Evolutionary conservation across 805 yeast genomes (phyloP).

Genomic region (Tetrapisispora phaffii): DNA sequence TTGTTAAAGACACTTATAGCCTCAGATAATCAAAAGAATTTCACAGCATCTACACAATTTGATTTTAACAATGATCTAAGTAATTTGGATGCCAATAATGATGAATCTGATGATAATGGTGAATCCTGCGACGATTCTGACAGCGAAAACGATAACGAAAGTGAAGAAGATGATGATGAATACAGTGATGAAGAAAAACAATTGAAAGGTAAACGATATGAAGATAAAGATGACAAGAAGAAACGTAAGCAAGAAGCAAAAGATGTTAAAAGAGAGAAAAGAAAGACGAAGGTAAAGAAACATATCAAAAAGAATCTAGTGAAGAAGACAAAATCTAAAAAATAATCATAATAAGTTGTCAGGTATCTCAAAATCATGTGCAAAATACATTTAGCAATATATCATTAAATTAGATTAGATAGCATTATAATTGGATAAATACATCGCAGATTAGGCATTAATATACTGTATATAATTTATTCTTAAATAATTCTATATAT

Average conservation of each 20-base stretch:
- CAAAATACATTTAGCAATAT: not conserved
- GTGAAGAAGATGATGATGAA: constrained; percentile 31
- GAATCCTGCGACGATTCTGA: constrained; percentile 24
- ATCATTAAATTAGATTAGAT: not conserved
- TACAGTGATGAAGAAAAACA: constrained; percentile 31
- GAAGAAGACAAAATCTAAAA: constrained; percentile 40
- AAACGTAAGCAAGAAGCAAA: constrained; percentile 68
- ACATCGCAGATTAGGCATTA: no score
- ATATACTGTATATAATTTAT: no score
- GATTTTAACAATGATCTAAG: constrained; percentile 18
- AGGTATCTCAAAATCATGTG: not conserved
- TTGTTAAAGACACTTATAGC: constrained; percentile 58
- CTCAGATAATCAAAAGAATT: constrained; percentile 28
- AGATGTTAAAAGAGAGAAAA: constrained; percentile 65
- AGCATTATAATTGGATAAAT: not conserved
- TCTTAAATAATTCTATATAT: no score
- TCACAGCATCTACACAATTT: constrained; percentile 13
- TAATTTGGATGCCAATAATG: constrained; percentile 6
- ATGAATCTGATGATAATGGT: constrained; percentile 20
- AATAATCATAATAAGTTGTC: constrained; percentile 10
- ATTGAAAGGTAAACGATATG: constrained; percentile 63
- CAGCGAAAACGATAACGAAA: constrained; percentile 21
- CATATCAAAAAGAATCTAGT: constrained; percentile 69
- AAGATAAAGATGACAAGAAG: constrained; percentile 70
- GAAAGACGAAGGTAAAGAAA: constrained; percentile 76